Percentiles rank a stretch among this genome's conserved stretches.
These are phyloP conservation scores for Viola odorata DNA, from an alignment of 345 rosid genomes.

Conservation along the genomic window DNA sequence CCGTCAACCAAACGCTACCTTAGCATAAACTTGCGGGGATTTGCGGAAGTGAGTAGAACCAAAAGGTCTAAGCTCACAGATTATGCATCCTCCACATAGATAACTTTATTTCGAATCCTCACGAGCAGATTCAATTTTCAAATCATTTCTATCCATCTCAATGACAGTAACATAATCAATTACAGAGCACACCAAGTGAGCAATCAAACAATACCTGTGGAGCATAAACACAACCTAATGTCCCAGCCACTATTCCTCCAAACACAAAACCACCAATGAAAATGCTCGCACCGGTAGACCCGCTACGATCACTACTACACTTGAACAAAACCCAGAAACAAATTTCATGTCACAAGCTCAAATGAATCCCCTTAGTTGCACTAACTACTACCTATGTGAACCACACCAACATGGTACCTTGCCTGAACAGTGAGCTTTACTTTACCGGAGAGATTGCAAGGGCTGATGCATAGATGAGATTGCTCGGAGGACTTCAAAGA, in stretches of 20 bases:
- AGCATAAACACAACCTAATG: conserved; percentile 40
- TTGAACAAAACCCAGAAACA: neutral
- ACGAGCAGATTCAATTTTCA: too few relatives aligned
- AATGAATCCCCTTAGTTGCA: too few relatives aligned
- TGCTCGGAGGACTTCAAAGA: conserved; percentile 19
- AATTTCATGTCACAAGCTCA: too few relatives aligned
- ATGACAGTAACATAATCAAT: neutral
- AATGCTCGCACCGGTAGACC: conserved; percentile 27
- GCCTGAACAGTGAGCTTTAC: conserved; percentile 19
- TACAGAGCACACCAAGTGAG: neutral
- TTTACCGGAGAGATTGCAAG: conserved; percentile 4
- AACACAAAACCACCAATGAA: conserved; percentile 44
- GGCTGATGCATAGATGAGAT: neutral
- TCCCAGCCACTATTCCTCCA: conserved; percentile 43
- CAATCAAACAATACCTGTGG: conserved; percentile 36
- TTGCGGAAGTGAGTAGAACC: too few relatives aligned
- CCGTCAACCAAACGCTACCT: too few relatives aligned
- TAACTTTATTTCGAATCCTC: too few relatives aligned
- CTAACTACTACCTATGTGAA: too few relatives aligned
- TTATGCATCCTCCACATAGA: too few relatives aligned
- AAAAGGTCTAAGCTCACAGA: too few relatives aligned
- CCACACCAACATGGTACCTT: conserved; percentile 10
- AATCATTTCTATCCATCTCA: neutral
- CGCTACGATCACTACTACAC: conserved; percentile 27
- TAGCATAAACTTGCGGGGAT: too few relatives aligned